Conservation (phyloP, 169 alveolate genomes). For the Pseudocohnilembus persalinus region DNA sequence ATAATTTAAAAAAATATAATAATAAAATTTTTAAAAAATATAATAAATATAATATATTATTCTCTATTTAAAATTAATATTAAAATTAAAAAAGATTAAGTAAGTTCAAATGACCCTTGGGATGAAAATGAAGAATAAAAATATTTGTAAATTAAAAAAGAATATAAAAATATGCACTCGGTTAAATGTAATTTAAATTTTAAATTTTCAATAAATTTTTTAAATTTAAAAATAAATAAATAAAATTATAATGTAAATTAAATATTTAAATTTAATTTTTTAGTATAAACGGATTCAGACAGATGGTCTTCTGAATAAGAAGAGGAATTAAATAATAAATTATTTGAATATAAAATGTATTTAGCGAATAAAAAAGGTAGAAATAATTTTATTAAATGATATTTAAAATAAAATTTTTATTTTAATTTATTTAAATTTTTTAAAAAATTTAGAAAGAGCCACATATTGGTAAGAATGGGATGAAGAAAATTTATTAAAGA, state of each 20-base stretch:
- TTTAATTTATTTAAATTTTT: not conserved
- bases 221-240: no score
- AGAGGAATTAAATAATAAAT: no score
- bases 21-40: no score
- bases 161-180: no score
- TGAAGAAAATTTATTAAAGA: conserved; percentile 40
- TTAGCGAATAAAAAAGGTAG: conserved; percentile 1
- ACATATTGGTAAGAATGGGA: conserved; percentile 26
- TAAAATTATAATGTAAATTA: no score
- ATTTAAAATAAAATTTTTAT: not conserved
- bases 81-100: no score
- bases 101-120: not conserved
- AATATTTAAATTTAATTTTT: no score
- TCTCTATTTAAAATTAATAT: no score
- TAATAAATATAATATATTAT: no score
- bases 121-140: not conserved
- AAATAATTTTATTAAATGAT: not conserved
- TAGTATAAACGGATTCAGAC: no score
- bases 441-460: not conserved
- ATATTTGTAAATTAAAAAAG: not conserved
- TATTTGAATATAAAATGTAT: not conserved
- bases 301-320: not conserved
- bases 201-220: no score
- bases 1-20: no score
- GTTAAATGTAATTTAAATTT: not conserved